phyloP scores from a whole-genome alignment of 345 rosid genomes.

The Camelina laxa region DNA sequence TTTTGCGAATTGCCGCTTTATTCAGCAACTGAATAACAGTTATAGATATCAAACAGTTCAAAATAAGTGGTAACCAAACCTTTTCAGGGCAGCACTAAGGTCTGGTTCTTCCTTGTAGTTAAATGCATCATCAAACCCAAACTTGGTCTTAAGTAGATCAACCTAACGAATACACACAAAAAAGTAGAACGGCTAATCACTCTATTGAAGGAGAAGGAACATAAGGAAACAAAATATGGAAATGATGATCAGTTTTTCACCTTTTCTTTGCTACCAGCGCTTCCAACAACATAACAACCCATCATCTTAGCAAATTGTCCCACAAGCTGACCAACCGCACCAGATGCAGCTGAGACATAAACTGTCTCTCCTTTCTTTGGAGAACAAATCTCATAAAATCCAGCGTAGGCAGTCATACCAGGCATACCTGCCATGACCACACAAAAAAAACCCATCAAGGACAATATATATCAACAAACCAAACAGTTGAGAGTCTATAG shows the following conservation, averaged over 20 bases:
- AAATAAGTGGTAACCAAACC: slow-evolving; percentile 44
- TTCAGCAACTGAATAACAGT: not conserved
- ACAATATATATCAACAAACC: not conserved
- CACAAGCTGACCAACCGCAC: slow-evolving; percentile 63
- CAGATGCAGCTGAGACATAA: slow-evolving; percentile 60
- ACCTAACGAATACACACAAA: too few species aligned
- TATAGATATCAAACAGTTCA: slow-evolving; percentile 4
- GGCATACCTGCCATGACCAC: slow-evolving; percentile 48
- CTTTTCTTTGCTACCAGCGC: slow-evolving; percentile 59
- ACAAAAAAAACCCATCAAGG: not conserved
- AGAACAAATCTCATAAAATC: slow-evolving; percentile 50
- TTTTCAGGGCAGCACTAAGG: slow-evolving; percentile 59
- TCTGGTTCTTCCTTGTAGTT: slow-evolving; percentile 74
- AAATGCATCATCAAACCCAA: slow-evolving; percentile 78
- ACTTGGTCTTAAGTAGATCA: slow-evolving; percentile 61
- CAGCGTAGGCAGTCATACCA: slow-evolving; percentile 58
- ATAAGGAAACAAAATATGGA: not conserved
- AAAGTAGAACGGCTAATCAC: too few species aligned
- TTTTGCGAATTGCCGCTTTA: not conserved
- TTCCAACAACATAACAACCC: slow-evolving; percentile 65
- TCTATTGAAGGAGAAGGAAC: not conserved
- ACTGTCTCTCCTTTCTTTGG: slow-evolving; percentile 57
- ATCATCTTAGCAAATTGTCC: slow-evolving; percentile 58
- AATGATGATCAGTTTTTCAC: slow-evolving; percentile 30
- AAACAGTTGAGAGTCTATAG: not conserved